Evolutionary conservation across 345 rosid species (phyloP).

Genomic region (Crucihimalaya himalaica): DNA sequence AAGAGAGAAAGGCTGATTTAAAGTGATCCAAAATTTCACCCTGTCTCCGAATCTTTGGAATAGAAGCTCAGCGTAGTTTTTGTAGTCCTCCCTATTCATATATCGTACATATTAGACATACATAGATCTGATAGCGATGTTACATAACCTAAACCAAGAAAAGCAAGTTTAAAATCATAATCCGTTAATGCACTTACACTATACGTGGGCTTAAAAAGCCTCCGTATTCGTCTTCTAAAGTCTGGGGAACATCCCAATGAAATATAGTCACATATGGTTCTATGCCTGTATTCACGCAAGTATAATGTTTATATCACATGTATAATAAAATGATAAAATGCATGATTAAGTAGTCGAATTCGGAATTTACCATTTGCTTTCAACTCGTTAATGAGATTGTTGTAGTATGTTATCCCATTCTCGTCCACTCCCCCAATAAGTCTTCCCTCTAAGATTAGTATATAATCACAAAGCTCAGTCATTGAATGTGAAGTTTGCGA

Average conservation of each 20-base stretch:
- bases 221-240: slow-evolving; percentile 34
- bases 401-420: slow-evolving; percentile 51
- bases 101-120: not conserved
- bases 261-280: slow-evolving; percentile 43
- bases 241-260: slow-evolving; percentile 44
- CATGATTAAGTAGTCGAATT: not conserved
- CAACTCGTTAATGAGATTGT: slow-evolving; percentile 45
- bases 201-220: slow-evolving; percentile 39
- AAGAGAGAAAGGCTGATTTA: slow-evolving; percentile 42
- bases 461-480: not conserved
- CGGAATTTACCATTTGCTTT: slow-evolving; percentile 14
- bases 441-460: slow-evolving; percentile 38
- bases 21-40: slow-evolving; percentile 47
- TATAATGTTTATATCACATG: not conserved
- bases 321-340: not conserved
- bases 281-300: slow-evolving; percentile 20
- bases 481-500: not conserved
- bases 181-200: slow-evolving; percentile 24
- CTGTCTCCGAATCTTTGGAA: slow-evolving; percentile 50
- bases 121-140: not conserved
- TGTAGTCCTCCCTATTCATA: slow-evolving; percentile 44
- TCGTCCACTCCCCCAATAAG: slow-evolving; percentile 44
- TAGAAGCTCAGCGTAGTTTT: slow-evolving; percentile 50
- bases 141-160: not conserved
- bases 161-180: not conserved